Evolutionary conservation across 2,329 filamentous ascomycete genomes (phyloP).

Genomic region (Aspergillus udagawae): DNA sequence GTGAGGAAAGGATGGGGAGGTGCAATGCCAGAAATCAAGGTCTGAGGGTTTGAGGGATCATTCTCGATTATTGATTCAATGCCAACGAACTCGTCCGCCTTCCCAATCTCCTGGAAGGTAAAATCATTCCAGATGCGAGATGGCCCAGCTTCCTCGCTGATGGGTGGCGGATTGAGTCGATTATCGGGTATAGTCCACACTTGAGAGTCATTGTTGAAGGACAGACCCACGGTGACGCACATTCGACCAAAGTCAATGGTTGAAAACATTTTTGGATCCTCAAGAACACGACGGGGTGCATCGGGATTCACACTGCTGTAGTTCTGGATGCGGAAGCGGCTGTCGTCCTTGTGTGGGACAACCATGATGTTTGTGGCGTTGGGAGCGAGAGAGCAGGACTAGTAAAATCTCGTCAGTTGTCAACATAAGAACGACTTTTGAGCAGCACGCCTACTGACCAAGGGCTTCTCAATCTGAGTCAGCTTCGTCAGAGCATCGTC

Average conservation of each 20-base stretch:
- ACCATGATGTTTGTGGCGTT: slow-evolving; percentile 18
- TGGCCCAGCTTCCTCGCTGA: slow-evolving; percentile 15
- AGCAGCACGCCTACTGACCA: slow-evolving; percentile 20
- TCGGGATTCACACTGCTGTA: slow-evolving; percentile 17
- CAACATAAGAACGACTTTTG: not conserved
- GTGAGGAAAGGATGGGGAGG: slow-evolving; percentile 22
- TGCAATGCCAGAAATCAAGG: slow-evolving; percentile 2
- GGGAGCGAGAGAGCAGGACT: slow-evolving; percentile 19
- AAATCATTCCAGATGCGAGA: slow-evolving; percentile 31
- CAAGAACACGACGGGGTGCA: slow-evolving; percentile 19
- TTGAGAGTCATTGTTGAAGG: slow-evolving; percentile 14
- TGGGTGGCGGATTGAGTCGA: slow-evolving; percentile 14
- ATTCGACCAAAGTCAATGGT: slow-evolving; percentile 17
- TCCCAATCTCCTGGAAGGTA: slow-evolving; percentile 29
- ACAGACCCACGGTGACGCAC: slow-evolving; percentile 19
- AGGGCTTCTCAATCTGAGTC: slow-evolving; percentile 21
- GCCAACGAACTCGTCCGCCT: slow-evolving; percentile 17
- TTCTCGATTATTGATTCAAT: slow-evolving; percentile 13
- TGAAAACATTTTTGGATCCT: slow-evolving; percentile 13
- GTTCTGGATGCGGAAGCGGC: slow-evolving; percentile 14
- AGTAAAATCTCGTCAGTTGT: not conserved
- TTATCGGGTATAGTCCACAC: slow-evolving; percentile 12
- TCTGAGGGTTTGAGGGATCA: slow-evolving; percentile 2
- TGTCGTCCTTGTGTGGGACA: slow-evolving; percentile 1
- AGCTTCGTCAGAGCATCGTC: slow-evolving; percentile 27